A percentile compares a stretch with the other conserved stretches of the same genome.
Evolutionary conservation across 1,284 basidiomycete species (phyloP).

Genomic region (Lentinula novae-zelandiae): DNA sequence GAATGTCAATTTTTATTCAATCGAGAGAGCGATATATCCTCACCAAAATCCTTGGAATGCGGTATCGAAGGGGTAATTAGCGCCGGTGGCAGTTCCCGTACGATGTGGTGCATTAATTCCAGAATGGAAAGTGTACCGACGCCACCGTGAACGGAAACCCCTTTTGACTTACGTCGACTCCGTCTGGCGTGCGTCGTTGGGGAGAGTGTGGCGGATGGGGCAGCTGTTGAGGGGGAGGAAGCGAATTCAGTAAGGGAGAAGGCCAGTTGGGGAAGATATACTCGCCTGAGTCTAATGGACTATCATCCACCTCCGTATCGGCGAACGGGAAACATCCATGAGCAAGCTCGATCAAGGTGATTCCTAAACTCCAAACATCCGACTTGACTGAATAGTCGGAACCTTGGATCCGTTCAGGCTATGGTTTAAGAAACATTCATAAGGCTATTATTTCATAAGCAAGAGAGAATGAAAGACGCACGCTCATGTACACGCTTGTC

Average conservation of each 20-base stretch:
- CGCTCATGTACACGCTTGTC: slow-evolving; percentile 98
- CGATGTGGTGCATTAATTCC: slow-evolving; percentile 87
- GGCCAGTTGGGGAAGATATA: neutral
- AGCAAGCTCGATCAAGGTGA: slow-evolving; percentile 92
- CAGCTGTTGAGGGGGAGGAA: neutral
- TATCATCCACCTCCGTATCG: slow-evolving; percentile 42
- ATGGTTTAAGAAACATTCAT: slow-evolving; percentile 1
- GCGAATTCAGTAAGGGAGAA: neutral
- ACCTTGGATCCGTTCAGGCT: slow-evolving; percentile 99
- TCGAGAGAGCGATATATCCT: neutral
- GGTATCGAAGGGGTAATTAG: slow-evolving; percentile 33
- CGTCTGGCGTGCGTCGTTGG: slow-evolving; percentile 24
- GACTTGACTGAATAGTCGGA: slow-evolving; percentile 97
- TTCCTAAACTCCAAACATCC: slow-evolving; percentile 96
- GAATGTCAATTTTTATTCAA: neutral
- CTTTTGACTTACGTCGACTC: slow-evolving; percentile 59
- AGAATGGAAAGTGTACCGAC: slow-evolving; percentile 86
- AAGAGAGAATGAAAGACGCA: slow-evolving; percentile 30
- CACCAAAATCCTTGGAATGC: neutral
- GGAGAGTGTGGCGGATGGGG: neutral
- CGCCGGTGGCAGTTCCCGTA: slow-evolving; percentile 80
- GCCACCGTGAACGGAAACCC: slow-evolving; percentile 81
- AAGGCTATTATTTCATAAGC: slow-evolving; percentile 2
- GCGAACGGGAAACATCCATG: slow-evolving; percentile 86
- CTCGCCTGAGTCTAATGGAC: neutral